Evolutionary conservation across 1,284 basidiomycete genomes (phyloP).

Genomic region (Rhizopogon parksii): DNA sequence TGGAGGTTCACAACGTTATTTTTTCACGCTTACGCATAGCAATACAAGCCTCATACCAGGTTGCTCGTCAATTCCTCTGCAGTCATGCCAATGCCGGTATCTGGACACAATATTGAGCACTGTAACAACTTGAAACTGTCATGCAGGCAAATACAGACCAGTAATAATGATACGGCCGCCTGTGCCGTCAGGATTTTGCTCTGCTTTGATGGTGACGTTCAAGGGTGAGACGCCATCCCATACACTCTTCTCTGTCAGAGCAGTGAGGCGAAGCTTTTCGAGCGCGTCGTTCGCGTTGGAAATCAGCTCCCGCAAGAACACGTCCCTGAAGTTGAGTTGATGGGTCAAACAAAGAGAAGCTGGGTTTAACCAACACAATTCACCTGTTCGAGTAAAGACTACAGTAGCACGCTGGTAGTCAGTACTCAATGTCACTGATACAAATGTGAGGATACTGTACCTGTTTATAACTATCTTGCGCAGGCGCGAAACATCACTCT

Average conservation of each 20-base stretch:
- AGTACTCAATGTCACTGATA: slow-evolving; percentile 1
- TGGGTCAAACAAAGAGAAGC: slow-evolving; percentile 9
- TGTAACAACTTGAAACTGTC: not conserved
- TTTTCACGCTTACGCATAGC: not conserved
- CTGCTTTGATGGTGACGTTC: slow-evolving; percentile 83
- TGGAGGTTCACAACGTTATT: slow-evolving; percentile 26
- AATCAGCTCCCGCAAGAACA: slow-evolving; percentile 89
- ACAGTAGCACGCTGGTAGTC: slow-evolving; percentile 17
- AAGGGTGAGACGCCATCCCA: slow-evolving; percentile 65
- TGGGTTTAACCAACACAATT: not conserved
- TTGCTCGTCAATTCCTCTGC: slow-evolving; percentile 76
- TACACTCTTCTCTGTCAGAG: slow-evolving; percentile 72
- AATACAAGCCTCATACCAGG: slow-evolving; percentile 37
- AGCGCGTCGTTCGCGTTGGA: slow-evolving; percentile 94
- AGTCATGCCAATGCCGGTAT: slow-evolving; percentile 93
- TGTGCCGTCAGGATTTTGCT: slow-evolving; percentile 58
- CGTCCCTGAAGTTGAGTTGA: slow-evolving; percentile 49
- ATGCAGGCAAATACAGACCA: slow-evolving; percentile 38
- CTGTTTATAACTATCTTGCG: slow-evolving; percentile 91
- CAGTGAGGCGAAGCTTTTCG: slow-evolving; percentile 82
- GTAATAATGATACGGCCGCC: slow-evolving; percentile 74
- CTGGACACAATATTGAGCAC: slow-evolving; percentile 32
- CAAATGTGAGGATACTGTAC: slow-evolving; percentile 24
- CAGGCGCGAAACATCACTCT: slow-evolving; percentile 90
- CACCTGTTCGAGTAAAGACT: slow-evolving; percentile 76